These are phyloP conservation scores for Apostasia ramifera DNA, from an alignment of 106 monocot species.

Conservation along the genomic window DNA sequence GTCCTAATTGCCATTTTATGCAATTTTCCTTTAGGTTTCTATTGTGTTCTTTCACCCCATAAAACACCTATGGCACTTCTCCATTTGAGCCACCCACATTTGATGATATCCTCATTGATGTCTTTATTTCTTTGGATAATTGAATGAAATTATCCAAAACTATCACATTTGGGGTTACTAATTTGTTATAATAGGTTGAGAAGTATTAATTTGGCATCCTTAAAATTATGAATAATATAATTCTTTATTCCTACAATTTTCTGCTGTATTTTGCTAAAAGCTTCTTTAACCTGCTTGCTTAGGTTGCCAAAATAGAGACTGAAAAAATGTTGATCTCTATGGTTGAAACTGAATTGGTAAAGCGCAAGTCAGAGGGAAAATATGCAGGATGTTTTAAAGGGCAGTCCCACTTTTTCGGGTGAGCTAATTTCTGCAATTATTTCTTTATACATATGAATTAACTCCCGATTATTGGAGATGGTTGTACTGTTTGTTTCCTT, in stretches of 20 bases:
- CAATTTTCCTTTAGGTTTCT: too few species aligned
- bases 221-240: too few species aligned
- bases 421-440: conserved; percentile 1
- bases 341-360: conserved; percentile 93
- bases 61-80: too few species aligned
- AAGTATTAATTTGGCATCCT: too few species aligned
- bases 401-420: conserved; percentile 94
- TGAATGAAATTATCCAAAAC: too few species aligned
- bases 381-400: conserved; percentile 76
- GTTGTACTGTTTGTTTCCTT: not conserved
- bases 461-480: not conserved
- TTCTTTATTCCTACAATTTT: not conserved
- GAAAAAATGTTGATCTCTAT: conserved; percentile 92
- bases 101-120: too few species aligned
- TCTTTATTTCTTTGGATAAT: too few species aligned
- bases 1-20: too few species aligned
- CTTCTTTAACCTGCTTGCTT: conserved; percentile 2
- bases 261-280: not conserved
- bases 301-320: conserved; percentile 99
- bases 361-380: conserved; percentile 48
- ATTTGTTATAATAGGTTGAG: too few species aligned
- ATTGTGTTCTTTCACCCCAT: too few species aligned
- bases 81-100: too few species aligned
- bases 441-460: not conserved
- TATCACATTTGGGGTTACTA: too few species aligned